phyloP scores from a whole-genome alignment of 2,329 filamentous ascomycete species.

The Nakataea oryzae region DNA sequence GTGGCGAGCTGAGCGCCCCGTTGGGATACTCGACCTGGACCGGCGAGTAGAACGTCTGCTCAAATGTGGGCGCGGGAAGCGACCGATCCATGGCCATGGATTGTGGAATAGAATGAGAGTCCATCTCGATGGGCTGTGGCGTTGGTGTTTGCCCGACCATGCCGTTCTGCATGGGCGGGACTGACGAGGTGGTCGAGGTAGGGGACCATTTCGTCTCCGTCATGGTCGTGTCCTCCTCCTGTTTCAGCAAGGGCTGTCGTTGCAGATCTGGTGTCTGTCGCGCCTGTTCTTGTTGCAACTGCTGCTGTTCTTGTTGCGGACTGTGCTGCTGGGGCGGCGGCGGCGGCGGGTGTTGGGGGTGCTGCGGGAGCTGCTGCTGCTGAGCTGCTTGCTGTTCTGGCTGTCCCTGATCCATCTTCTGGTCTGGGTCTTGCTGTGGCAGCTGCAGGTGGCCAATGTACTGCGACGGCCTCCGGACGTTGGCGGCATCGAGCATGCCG shows the following conservation, averaged over 20 bases:
- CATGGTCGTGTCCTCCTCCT: background rate
- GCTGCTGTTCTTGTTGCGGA: background rate
- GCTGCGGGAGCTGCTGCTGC: background rate
- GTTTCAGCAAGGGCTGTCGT: background rate
- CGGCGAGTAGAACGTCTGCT: conserved; percentile 1
- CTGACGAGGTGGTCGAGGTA: background rate
- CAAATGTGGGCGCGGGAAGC: background rate
- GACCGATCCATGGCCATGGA: background rate
- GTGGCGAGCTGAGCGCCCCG: background rate
- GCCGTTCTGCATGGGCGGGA: background rate
- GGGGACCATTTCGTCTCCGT: background rate
- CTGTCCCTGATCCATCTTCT: background rate
- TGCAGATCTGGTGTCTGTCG: background rate
- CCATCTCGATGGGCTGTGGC: background rate
- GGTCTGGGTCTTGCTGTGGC: background rate
- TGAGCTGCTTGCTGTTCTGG: background rate
- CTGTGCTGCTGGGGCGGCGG: background rate
- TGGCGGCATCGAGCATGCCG: background rate
- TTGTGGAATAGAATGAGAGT: background rate
- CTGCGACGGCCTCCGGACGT: background rate
- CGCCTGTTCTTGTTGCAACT: background rate
- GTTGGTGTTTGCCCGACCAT: background rate
- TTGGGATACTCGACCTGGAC: background rate
- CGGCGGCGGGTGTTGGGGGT: background rate
- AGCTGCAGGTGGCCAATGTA: background rate